phyloP scores from a whole-genome alignment of 1,284 basidiomycete species.

The Tilletia walkeri region DNA sequence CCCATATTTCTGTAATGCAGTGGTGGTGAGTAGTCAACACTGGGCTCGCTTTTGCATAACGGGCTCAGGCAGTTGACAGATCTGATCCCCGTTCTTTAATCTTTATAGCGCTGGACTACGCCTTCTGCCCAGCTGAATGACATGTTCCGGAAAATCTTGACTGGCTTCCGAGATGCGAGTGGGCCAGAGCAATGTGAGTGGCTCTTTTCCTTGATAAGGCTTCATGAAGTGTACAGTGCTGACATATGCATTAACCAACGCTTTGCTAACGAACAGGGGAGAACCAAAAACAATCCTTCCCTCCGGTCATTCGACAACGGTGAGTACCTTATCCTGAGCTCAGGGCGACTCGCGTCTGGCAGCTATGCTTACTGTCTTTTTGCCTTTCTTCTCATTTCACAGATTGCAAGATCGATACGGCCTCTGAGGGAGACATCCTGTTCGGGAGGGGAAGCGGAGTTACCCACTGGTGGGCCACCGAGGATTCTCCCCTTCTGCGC shows the following conservation, averaged over 20 bases:
- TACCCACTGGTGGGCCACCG: too few species aligned
- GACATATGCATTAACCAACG: neutral
- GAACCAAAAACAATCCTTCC: slow-evolving; percentile 24
- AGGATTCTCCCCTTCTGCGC: too few species aligned
- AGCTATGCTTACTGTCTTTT: too few species aligned
- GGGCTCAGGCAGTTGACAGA: neutral
- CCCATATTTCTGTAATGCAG: slow-evolving; percentile 55
- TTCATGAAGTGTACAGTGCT: too few species aligned
- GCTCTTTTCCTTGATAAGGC: neutral
- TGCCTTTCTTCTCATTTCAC: neutral
- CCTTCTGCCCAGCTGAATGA: slow-evolving; percentile 49
- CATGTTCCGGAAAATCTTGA: slow-evolving; percentile 63
- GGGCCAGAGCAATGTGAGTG: slow-evolving; percentile 62
- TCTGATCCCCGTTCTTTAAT: neutral
- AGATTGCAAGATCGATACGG: slow-evolving; percentile 37
- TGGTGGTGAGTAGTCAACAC: slow-evolving; percentile 28
- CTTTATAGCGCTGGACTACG: slow-evolving; percentile 39
- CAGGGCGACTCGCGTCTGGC: too few species aligned
- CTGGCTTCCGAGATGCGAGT: slow-evolving; percentile 80
- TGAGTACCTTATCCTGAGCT: neutral
- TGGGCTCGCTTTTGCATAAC: neutral
- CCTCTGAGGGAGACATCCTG: slow-evolving; percentile 20
- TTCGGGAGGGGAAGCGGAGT: too few species aligned
- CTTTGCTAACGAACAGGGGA: slow-evolving; percentile 19
- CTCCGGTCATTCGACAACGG: slow-evolving; percentile 10